Base-by-base conservation (phyloP, 768 basidiomycete genomes). In the Leucogyrophana mollusca region DNA sequence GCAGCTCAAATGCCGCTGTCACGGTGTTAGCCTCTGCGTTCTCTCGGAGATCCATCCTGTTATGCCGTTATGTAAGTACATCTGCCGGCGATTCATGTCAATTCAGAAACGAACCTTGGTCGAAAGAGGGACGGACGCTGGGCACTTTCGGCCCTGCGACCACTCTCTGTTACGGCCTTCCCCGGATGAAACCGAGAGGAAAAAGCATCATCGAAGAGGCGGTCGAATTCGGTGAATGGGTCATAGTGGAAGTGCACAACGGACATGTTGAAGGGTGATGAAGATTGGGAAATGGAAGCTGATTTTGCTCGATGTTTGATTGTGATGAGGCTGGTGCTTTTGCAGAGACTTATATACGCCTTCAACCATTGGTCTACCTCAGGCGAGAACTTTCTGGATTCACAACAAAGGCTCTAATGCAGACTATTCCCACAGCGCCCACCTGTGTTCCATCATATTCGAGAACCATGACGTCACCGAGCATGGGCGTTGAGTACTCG, bases 1-100 rank as follows among this genome's bases (percentile, higher is more conserved):
- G 81, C 6, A 84, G 63, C 52, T 84, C 82, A 55, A 83, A 80
- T 6, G 69, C 60, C 34, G 80, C 80, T 0, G 76, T 78, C 32
- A 83, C 74, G 30, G 65, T 56, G 54, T 79, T 78, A 18, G 59
- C 62, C 17, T 74, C 68, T 1, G 54, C 37, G 47, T 79, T 64
- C 53, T 82, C 79, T 54, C 78, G 74, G 10, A 82, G 61, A 51
- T 82, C 77, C 73, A 82, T 75, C 52, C 80, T 82, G 27, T 30
- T n/a, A n/a, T n/a, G 13, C 35, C 9, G 35, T 43, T 9, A 6
- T 23, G 27, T 21, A 10, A 30, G n/a, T 38, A 17, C 44, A 21
- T n/a, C n/a, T n/a, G 34, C 39, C 10, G 2, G 22, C 5, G 16
- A 30, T 30, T 30, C 6, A 30, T 30, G 6, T 30, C 27, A 10